Conservation (phyloP, 1,284 basidiomycete genomes). For the Coniophora puteana region DNA sequence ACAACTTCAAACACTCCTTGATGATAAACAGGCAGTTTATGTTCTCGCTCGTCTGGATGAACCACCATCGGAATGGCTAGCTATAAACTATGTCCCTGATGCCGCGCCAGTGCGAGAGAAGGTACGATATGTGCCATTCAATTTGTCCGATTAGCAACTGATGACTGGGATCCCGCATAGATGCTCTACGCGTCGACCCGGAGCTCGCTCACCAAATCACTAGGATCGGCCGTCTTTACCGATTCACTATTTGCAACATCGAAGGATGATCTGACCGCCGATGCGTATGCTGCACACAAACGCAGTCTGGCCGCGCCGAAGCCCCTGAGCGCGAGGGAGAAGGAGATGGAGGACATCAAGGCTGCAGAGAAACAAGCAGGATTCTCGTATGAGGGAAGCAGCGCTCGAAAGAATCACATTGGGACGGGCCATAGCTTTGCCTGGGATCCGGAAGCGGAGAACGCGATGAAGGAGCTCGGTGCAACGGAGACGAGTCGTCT, state of each 20-base stretch:
- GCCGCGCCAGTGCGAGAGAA: constrained; percentile 73
- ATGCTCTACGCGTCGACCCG: constrained; percentile 93
- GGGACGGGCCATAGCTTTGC: constrained; percentile 55
- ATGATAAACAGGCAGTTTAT: constrained; percentile 66
- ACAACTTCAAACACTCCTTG: constrained; percentile 52
- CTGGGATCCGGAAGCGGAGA: constrained; percentile 62
- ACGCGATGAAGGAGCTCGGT: constrained; percentile 58
- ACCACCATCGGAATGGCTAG: constrained; percentile 61
- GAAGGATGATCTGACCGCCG: constrained; percentile 61
- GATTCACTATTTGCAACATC: constrained; percentile 82
- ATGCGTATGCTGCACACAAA: constrained; percentile 72
- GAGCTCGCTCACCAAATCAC: constrained; percentile 64
- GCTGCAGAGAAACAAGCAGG: constrained; percentile 63
- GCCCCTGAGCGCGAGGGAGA: constrained; percentile 77
- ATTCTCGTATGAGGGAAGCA: constrained; percentile 53
- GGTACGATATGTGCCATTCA: constrained; percentile 40
- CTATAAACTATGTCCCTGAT: constrained; percentile 75
- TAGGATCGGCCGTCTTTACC: constrained; percentile 76
- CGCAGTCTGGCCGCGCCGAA: constrained; percentile 72
- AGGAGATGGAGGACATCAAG: constrained; percentile 73
- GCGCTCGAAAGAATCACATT: constrained; percentile 50
- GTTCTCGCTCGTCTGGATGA: constrained; percentile 63
- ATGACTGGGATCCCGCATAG: constrained; percentile 37
- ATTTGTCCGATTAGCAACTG: neutral
- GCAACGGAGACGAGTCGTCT: constrained; percentile 47